Base-by-base conservation (phyloP, 192 early-diverging fungal species). In the Coemansia sp. region DNA sequence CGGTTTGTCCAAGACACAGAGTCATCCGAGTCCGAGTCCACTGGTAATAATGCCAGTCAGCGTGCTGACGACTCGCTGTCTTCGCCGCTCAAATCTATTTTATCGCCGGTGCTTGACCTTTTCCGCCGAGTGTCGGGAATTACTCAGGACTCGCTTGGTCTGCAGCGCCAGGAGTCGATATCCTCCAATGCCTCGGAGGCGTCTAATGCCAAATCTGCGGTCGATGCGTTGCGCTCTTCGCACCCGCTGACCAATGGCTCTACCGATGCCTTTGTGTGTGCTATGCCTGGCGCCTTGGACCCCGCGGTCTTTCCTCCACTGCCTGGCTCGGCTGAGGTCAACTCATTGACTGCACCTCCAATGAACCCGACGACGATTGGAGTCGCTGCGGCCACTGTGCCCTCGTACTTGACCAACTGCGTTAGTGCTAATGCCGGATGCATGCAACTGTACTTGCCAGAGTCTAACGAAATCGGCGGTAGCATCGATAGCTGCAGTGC, bases 51-150 rank as follows among this genome's bases (percentile, higher is more conserved):
- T 38, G 28, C 35, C 55, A 60, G 19, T 21, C 58, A 60, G 58
- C 58, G 58, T 3, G 10, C 23, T 8, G 59, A 38, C n/a, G 67
- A 63, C 33, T 4, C 60, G 5, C 47, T 73, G 53, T 59, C 79
- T 4, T 82, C 84, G 28, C 80, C 84, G 44, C 64, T 85, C 16
- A 85, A 85, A 50, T 49, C 76, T 2, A 75, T 82, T 21, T 40
- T 85, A 43, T 67, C 76, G 58, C 84, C 84, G 4, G 73, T 78
- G 49, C 42, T 74, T 30, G 75, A 63, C 28, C 63, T 85, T 42
- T 39, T 78, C 9, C 79, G 84, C 61, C 73, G 80, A 3, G 76
- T 85, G 5, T 85, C 84, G 43, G 79, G 79, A 52, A 62, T 75
- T 21, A 61, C 74, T 35, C 73, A 77, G 33, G 73, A 72, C 4